Percentiles rank a stretch among this genome's conserved stretches.
Conservation (phyloP, 495 filamentous ascomycete species). For the Penicillium taxi region DNA sequence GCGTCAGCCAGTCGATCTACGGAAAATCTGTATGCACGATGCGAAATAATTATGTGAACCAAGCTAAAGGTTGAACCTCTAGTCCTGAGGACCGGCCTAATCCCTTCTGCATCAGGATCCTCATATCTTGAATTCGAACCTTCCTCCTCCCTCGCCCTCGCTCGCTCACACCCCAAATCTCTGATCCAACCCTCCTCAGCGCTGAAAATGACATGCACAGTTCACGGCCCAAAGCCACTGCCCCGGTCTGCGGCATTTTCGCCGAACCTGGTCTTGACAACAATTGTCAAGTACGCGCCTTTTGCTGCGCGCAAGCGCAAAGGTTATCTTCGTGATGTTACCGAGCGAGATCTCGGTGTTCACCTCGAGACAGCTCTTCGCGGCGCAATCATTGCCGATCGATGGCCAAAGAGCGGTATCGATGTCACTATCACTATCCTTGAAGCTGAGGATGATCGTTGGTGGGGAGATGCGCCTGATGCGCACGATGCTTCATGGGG, state of each 20-base stretch:
- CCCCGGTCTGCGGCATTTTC: slow-evolving; percentile 84
- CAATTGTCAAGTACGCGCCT: slow-evolving; percentile 91
- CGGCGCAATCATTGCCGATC: slow-evolving; percentile 80
- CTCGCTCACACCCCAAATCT: slow-evolving; percentile 40
- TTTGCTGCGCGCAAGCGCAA: slow-evolving; percentile 77
- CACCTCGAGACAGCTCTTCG: slow-evolving; percentile 86
- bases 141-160: slow-evolving; percentile 41
- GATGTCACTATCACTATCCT: slow-evolving; percentile 88
- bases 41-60: slow-evolving; percentile 1
- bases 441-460: slow-evolving; percentile 76
- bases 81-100: slow-evolving; percentile 89
- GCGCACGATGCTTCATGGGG: slow-evolving; percentile 53
- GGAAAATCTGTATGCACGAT: slow-evolving; percentile 70
- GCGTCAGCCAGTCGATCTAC: slow-evolving; percentile 55
- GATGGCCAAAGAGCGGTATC: slow-evolving; percentile 94
- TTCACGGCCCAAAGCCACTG: slow-evolving; percentile 87
- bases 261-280: slow-evolving; percentile 80
- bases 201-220: slow-evolving; percentile 82
- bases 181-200: slow-evolving; percentile 48
- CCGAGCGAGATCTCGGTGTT: slow-evolving; percentile 80
- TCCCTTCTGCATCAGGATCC: slow-evolving; percentile 88
- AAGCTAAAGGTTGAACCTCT: slow-evolving; percentile 5
- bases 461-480: slow-evolving; percentile 47
- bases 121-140: slow-evolving; percentile 84
- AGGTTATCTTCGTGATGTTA: slow-evolving; percentile 78